Evolutionary conservation across 129 eudicot genomes (phyloP).

Genomic region (Silybum marianum): DNA sequence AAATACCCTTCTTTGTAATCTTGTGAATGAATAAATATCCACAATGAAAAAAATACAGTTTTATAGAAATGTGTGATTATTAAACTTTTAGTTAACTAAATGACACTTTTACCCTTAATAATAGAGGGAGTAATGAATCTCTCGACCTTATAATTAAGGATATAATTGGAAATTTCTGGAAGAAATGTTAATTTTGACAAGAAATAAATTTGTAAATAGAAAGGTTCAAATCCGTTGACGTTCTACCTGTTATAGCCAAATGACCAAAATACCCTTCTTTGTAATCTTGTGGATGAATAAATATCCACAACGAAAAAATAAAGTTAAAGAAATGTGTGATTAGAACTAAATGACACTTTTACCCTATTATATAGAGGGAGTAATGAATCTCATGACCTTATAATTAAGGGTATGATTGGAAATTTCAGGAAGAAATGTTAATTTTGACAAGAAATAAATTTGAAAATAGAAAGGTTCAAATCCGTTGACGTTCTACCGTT

Average conservation of each 20-base stretch:
- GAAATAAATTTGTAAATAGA: background rate
- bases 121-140: background rate
- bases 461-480: background rate
- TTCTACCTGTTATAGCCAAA: background rate
- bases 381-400: no score
- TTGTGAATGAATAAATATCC: background rate
- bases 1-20: background rate
- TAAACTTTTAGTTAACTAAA: no score
- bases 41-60: no score
- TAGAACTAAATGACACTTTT: background rate
- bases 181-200: no score
- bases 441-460: background rate
- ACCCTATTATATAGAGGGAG: no score
- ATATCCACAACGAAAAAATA: background rate
- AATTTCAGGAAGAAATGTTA: no score
- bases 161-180: background rate
- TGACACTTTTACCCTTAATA: background rate
- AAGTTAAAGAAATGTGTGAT: background rate
- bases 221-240: no score
- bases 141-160: background rate
- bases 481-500: background rate
- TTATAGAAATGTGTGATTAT: background rate
- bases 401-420: no score
- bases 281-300: background rate
- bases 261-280: constrained; percentile 1